A percentile compares a stretch with the other conserved stretches of the same genome.
These are phyloP conservation scores for Neoboletus brunneissimus DNA, from an alignment of 768 basidiomycete species.

Conservation along the genomic window DNA sequence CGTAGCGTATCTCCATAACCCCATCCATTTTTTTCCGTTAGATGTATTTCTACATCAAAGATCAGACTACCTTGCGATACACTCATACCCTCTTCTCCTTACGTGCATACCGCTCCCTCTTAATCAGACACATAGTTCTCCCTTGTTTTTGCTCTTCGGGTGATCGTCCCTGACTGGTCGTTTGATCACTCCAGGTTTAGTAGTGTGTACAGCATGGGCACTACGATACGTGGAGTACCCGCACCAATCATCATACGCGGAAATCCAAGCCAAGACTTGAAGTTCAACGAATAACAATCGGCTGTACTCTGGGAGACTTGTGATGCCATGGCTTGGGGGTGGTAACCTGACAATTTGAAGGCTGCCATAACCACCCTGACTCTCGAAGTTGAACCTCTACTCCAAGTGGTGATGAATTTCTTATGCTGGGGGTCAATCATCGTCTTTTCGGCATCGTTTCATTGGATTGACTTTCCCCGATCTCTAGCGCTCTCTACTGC, in stretches of 20 bases:
- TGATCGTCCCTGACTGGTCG: not conserved
- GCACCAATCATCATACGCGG: not conserved
- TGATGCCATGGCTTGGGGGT: not conserved
- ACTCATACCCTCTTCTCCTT: slow-evolving; percentile 6
- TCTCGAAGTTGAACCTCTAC: no score
- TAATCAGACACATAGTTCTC: slow-evolving; percentile 15
- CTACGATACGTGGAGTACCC: not conserved
- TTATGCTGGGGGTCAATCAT: not conserved
- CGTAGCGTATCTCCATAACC: slow-evolving; percentile 11
- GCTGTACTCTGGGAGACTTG: not conserved
- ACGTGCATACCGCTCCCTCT: slow-evolving; percentile 11
- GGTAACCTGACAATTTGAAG: not conserved
- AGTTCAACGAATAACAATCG: not conserved
- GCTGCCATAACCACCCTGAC: not conserved
- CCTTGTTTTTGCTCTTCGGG: not conserved
- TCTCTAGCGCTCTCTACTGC: not conserved
- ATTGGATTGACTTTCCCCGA: not conserved
- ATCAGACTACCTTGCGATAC: slow-evolving; percentile 14
- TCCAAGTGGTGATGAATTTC: not conserved
- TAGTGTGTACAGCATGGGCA: not conserved
- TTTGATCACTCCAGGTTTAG: not conserved
- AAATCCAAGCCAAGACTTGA: not conserved
- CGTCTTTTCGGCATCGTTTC: not conserved
- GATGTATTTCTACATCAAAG: slow-evolving; percentile 24
- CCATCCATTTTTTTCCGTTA: not conserved